Percentiles rank a stretch among this genome's conserved stretches.
Conservation (phyloP, 2,329 filamentous ascomycete genomes). For the Verticillium zaregamsianum region DNA sequence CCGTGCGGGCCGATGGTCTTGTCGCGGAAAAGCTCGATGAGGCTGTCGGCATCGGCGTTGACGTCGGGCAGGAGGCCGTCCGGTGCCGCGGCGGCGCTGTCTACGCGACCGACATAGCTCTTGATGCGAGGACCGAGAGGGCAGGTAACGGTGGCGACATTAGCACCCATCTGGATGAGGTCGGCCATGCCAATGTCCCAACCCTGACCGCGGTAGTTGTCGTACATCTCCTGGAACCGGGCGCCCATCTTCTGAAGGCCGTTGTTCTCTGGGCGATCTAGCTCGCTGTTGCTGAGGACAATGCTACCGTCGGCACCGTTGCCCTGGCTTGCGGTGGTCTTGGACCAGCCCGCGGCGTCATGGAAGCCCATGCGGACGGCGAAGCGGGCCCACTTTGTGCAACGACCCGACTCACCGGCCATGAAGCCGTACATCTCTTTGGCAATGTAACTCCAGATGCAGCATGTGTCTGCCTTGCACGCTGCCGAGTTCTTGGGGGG, state of each 20-base stretch:
- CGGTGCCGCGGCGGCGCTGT: conserved; percentile 33
- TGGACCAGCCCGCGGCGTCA: conserved; percentile 41
- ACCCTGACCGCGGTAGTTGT: conserved; percentile 27
- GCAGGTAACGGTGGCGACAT: conserved; percentile 43
- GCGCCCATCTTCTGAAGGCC: conserved; percentile 40
- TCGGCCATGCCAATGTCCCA: conserved; percentile 46
- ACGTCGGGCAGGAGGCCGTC: conserved; percentile 38
- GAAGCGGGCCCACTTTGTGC: conserved; percentile 37
- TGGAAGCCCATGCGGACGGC: conserved; percentile 45
- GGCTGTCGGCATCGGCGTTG: conserved; percentile 35
- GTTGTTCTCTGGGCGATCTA: conserved; percentile 35
- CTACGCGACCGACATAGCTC: conserved; percentile 47
- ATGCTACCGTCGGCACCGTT: conserved; percentile 44
- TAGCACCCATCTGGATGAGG: conserved; percentile 49
- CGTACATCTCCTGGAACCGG: conserved; percentile 32
- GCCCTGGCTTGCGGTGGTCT: conserved; percentile 20
- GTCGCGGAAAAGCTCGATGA: conserved; percentile 44
- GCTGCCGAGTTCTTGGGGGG: conserved; percentile 19
- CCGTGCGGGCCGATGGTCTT: conserved; percentile 50
- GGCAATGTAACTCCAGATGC: conserved; percentile 39
- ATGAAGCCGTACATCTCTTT: conserved; percentile 33
- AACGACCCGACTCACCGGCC: conserved; percentile 31
- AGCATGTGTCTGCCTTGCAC: conserved; percentile 36
- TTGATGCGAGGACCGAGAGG: conserved; percentile 41
- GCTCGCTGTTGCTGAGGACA: conserved; percentile 32